These are phyloP conservation scores for Casuarina glauca DNA, from an alignment of 306 rosid species.

Conservation along the genomic window DNA sequence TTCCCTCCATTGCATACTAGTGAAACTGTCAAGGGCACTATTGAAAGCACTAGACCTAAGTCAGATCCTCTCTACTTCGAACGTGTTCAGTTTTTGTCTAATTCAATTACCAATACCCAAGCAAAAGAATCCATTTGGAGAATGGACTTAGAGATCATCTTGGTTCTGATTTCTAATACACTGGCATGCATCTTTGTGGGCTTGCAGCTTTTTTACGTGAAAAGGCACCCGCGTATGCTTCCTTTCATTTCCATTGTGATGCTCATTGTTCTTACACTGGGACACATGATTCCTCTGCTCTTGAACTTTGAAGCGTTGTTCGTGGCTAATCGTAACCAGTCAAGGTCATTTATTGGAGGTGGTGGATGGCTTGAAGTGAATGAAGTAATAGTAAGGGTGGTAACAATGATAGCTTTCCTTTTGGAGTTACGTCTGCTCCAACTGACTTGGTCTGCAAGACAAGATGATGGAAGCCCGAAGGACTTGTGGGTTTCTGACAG, in stretches of 20 bases:
- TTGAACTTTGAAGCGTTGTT: slow-evolving; percentile 80
- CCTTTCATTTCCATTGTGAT: slow-evolving; percentile 67
- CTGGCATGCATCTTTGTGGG: slow-evolving; percentile 76
- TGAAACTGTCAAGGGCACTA: slow-evolving; percentile 56
- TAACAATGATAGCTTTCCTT: slow-evolving; percentile 80
- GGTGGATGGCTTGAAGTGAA: slow-evolving; percentile 87
- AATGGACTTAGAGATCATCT: slow-evolving; percentile 72
- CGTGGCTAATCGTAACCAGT: slow-evolving; percentile 42
- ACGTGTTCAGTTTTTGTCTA: slow-evolving; percentile 52
- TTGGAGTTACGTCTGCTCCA: slow-evolving; percentile 74
- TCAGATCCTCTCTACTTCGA: slow-evolving; percentile 68
- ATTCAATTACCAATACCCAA: slow-evolving; percentile 52
- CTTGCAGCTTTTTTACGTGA: slow-evolving; percentile 76
- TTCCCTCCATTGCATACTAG: slow-evolving; percentile 61
- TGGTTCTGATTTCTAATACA: slow-evolving; percentile 79
- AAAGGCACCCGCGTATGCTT: slow-evolving; percentile 56
- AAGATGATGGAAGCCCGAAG: slow-evolving; percentile 39
- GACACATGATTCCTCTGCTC: slow-evolving; percentile 80
- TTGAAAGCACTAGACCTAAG: slow-evolving; percentile 64
- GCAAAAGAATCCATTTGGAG: slow-evolving; percentile 75
- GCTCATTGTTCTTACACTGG: slow-evolving; percentile 68
- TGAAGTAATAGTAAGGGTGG: slow-evolving; percentile 72
- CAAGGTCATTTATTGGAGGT: slow-evolving; percentile 56
- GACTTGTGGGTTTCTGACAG: slow-evolving; percentile 63
- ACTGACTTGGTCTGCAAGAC: slow-evolving; percentile 75